phyloP scores from a whole-genome alignment of 2,329 filamentous ascomycete genomes.

The Botrytis paeoniae region DNA sequence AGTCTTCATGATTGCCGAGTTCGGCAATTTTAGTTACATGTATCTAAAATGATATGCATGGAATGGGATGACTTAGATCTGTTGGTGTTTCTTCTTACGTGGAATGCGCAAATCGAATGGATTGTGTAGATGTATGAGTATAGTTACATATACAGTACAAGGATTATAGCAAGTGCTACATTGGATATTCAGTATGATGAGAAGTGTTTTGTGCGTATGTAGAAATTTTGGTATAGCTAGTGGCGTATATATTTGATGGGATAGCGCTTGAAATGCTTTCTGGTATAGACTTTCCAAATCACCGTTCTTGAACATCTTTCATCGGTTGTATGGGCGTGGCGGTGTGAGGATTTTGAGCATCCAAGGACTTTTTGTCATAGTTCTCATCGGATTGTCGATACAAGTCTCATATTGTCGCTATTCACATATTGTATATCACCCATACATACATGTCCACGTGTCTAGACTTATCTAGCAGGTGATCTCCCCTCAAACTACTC shows the following conservation, averaged over 20 bases:
- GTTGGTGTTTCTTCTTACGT: neutral
- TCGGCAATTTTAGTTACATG: neutral
- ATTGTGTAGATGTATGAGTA: neutral
- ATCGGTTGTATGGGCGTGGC: neutral
- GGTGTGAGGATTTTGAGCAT: too few species aligned
- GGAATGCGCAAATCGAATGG: slow-evolving; percentile 2
- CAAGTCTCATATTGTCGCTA: neutral
- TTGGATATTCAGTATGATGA: neutral
- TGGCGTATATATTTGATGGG: neutral
- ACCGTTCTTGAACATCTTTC: neutral
- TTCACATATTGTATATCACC: neutral
- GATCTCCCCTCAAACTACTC: neutral
- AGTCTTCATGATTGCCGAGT: neutral
- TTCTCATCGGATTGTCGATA: neutral
- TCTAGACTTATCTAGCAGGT: neutral
- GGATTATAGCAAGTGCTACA: neutral
- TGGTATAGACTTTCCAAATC: neutral
- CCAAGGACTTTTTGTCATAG: neutral
- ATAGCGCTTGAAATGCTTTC: neutral
- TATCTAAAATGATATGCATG: neutral
- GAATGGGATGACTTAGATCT: neutral
- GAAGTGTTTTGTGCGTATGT: neutral
- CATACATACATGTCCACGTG: neutral
- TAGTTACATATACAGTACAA: neutral
- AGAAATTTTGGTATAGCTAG: neutral